Base-by-base conservation (phyloP, 345 rosid species). In the Aurinia saxatilis region DNA sequence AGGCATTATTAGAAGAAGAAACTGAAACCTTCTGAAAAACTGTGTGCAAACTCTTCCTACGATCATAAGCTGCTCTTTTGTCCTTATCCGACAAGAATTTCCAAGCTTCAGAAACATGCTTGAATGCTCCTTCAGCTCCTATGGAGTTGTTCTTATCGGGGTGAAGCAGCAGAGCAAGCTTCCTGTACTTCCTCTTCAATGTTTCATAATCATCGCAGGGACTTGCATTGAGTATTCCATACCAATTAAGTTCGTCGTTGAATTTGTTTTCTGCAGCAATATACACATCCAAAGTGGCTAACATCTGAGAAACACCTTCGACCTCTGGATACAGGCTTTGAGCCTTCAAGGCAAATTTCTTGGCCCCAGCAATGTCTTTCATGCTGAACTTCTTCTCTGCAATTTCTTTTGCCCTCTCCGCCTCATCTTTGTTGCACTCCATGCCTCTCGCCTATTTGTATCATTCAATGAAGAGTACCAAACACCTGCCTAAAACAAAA, bases 341-440 rank as follows among this genome's bases (percentile, higher is more conserved):
- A 55, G 93, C 90, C 68, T 86, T 86, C 76, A 83, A 36, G 5
- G 83, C 82, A 66, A 83, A 83, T 63, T 82, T 86, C 76, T 74
- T 83, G 3, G 93, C 93, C 27, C 85, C 87, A 0, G 19, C 18
- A 45, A 72, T 35, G 48, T 85, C 91, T 75, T 74, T 79, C 10
- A 58, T 74, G 3, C 41, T 63, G 59, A 82, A 82, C 72, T 81
- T 85, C 67, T 60, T 82, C 76, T 82, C 91, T 4, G 91, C 83
- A 65, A 85, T 80, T 67, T 81, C 81, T 63, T 81, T 85, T 10
- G 91, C 91, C 57, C 82, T 79, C 31, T 34, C 61, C 8, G 88
- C 88, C 67, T 85, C 91, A 44, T 82, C 88, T 71, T 75, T 79
- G 68, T 85, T 82, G 74, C 88, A 82, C 60, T 85, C 91, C 88